Base-by-base conservation (phyloP, 2,329 filamentous ascomycete species). In the Cryoendolithus antarcticus region DNA sequence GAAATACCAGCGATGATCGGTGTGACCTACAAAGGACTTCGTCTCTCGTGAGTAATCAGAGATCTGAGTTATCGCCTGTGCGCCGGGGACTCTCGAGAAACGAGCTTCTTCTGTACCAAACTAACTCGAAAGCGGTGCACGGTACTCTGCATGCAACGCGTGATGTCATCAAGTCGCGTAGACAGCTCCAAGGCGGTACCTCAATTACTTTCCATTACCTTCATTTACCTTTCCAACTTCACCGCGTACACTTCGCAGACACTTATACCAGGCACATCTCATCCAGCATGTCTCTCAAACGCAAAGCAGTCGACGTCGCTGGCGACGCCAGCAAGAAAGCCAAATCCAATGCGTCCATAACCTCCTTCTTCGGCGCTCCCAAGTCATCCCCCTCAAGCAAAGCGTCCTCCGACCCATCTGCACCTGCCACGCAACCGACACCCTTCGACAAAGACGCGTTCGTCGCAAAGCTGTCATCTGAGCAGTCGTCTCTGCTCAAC, bases 371-470 rank as follows among this genome's bases (percentile, higher is more conserved):
- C 55, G 74, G 77, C 9, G 69, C 74, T 11, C 78, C 86, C 4
- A 83, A 81, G 57, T 51, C 64, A 10, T 49, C 57, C 8, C 44
- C 54, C 4, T 35, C 49, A 6, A 45, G 56, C 35, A 53, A 55
- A 30, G 44, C 56, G 9, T 38, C 47, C 9, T 44, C 51, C 8
- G 39, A 49, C 4, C 13, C 55, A 51, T 39, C 61, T 57, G 43
- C 43, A 39, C 35, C 58, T 41, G 47, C 56, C 38, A 55, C 62
- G 43, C 47, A 51, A 12, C 55, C 49, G 42, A 52, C 44, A 49
- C 82, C 75, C 48, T 96, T 95, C 58, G 74, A 95, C 68, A 95
- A 94, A 67, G 75, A 76, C 34, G 85, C 82, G 62, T 98, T 91
- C 91, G 70, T 88, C n/a, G 74, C 75, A 12, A 74, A 75, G 41